Evolutionary conservation across 768 basidiomycete genomes (phyloP), one percentile per base, ranked within the genome.

Genomic region (Boletus sp.): DNA sequence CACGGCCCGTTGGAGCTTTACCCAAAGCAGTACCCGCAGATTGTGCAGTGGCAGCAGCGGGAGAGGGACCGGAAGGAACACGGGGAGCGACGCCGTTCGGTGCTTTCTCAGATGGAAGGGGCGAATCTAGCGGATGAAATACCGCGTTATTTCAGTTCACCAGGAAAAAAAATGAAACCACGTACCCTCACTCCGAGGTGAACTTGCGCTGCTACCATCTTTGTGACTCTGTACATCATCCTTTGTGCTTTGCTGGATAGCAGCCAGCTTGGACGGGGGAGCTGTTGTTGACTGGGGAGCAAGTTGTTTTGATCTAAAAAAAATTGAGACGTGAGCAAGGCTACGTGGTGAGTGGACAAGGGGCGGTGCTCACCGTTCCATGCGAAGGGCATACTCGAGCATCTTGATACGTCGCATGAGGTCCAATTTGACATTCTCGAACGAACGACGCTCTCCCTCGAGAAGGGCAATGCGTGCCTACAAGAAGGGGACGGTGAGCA

Each of bases 361-460:
- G 52, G 56, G 47, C 20, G 7, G 24, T 24, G 78, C 83, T 67
- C 60, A 97, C 95, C 97, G 86, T 77, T 99, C 97, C 78, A 95
- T 87, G 47, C 94, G 86, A 47, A 99, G 79, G 40, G 96, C 97
- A 74, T 94, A 98, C 75, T 99, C 97, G 50, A 99, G 85, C 96
- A 99, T 97, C 83, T 97, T 97, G 64, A 98, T 97, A 57, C 97
- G 86, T 59, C 95, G 86, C 83, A 95, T 88, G 35, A 98, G 80
- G 75, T 98, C 97, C 60, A 94, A 82, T 75, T 97, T 93, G 60
- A 96, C 86, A 72, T 98, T 98, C 75, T 99, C 97, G 64, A 95
- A 96, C 0, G 94, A 97, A 61, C 96, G 84, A 56, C 94, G 87
- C 72, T 98, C 95, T 53, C 97, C 97, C 72, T 99, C 97, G 54